These are phyloP conservation scores for Hordeum pubiflorum DNA, from an alignment of 202 grass and related monocot genomes.

Conservation along the genomic window DNA sequence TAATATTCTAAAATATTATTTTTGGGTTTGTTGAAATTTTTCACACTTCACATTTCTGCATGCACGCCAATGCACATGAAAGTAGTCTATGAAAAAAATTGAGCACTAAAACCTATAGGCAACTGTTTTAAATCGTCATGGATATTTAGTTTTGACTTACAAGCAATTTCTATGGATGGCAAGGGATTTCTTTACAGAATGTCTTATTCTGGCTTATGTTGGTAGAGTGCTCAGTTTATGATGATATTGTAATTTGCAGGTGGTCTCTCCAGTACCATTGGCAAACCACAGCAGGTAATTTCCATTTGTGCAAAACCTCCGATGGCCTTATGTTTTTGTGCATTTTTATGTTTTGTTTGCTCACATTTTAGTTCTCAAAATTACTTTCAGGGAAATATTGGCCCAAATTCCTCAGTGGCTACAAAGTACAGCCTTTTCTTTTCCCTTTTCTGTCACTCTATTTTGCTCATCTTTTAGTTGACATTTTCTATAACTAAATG, in stretches of 20 bases:
- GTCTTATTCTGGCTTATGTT: constrained; percentile 3
- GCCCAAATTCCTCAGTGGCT: constrained; percentile 53
- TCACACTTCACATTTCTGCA: not conserved
- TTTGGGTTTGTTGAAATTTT: not conserved
- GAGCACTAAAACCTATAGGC: not conserved
- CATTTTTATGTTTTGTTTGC: constrained; percentile 16
- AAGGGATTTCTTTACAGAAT: not conserved
- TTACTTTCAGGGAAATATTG: constrained; percentile 61
- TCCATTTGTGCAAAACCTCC: not conserved
- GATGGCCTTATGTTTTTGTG: constrained; percentile 3
- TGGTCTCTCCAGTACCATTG: constrained; percentile 42
- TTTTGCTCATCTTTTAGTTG: constrained; percentile 21
- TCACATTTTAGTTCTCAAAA: constrained; percentile 29
- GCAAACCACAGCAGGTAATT: constrained; percentile 54
- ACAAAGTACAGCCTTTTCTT: constrained; percentile 63
- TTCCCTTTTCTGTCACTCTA: constrained; percentile 11
- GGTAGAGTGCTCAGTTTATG: constrained; percentile 8
- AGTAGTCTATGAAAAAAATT: not conserved
- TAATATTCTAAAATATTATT: not conserved
- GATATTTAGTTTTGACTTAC: not conserved
- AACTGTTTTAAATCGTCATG: not conserved
- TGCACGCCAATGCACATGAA: not conserved
- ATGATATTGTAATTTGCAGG: constrained; percentile 41
- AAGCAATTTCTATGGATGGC: not conserved
- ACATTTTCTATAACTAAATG: constrained; percentile 27